These are phyloP conservation scores for Nemania serpens DNA, from an alignment of 2,329 filamentous ascomycete species.

Conservation along the genomic window DNA sequence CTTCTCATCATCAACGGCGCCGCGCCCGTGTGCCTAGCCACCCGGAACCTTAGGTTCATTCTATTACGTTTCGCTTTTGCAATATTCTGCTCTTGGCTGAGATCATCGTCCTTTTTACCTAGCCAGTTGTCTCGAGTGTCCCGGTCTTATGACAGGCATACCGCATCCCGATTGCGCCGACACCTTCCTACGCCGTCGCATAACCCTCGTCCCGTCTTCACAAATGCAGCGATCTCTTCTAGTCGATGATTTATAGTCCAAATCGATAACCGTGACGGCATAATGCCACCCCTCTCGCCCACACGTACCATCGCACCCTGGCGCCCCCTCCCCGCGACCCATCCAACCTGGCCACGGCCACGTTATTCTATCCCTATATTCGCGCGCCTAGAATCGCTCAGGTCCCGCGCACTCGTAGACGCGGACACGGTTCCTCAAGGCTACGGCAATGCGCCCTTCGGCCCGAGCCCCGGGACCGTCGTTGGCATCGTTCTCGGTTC, in stretches of 20 bases:
- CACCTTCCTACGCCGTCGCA: neutral
- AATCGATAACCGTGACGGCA: too few species aligned
- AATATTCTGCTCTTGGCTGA: too few species aligned
- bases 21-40: too few species aligned
- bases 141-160: too few species aligned
- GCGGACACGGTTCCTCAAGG: slow-evolving; percentile 48
- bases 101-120: too few species aligned
- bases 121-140: too few species aligned
- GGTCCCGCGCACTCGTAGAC: slow-evolving; percentile 31
- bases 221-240: neutral
- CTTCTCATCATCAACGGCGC: too few species aligned
- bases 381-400: slow-evolving; percentile 18
- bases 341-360: slow-evolving; percentile 8
- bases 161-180: neutral
- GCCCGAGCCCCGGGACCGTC: slow-evolving; percentile 42
- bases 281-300: slow-evolving; percentile 30
- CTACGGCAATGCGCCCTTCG: slow-evolving; percentile 50
- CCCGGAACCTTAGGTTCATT: too few species aligned
- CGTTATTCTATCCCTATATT: slow-evolving; percentile 16
- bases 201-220: neutral
- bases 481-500: slow-evolving; percentile 45
- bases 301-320: slow-evolving; percentile 22
- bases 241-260: neutral
- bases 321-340: slow-evolving; percentile 23
- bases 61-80: too few species aligned